A percentile compares a stretch with the other conserved stretches of the same genome.
Evolutionary conservation across 306 rosid genomes (phyloP).

Genomic region (Vachellia collinsii): DNA sequence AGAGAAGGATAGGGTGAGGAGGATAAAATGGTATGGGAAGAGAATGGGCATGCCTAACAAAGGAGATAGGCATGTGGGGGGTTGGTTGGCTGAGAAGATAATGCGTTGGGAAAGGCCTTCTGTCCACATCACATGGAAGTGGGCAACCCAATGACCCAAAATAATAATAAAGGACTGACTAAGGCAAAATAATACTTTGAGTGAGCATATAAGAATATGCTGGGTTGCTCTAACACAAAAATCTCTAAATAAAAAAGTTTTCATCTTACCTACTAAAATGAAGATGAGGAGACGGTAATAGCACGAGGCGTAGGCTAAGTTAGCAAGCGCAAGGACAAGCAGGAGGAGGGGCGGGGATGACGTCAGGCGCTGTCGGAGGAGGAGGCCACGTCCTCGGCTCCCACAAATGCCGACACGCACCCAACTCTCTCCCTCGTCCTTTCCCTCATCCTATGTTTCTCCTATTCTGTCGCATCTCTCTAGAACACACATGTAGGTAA

Average conservation of each 20-base stretch:
- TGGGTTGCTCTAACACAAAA: too few species aligned
- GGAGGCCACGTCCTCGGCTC: conserved; percentile 57
- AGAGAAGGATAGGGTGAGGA: not conserved
- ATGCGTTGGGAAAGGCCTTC: conserved; percentile 10
- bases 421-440: not conserved
- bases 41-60: not conserved
- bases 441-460: conserved; percentile 31
- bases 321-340: not conserved
- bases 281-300: not conserved
- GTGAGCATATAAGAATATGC: too few species aligned
- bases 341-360: not conserved
- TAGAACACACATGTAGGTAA: not conserved
- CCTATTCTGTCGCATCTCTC: not conserved
- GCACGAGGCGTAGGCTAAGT: not conserved
- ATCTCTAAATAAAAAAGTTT: too few species aligned
- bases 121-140: conserved; percentile 1
- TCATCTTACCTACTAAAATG: too few species aligned
- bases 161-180: too few species aligned
- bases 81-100: not conserved
- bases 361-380: conserved; percentile 37
- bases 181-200: too few species aligned
- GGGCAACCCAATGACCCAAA: not conserved
- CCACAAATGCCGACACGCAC: conserved; percentile 57
- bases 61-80: not conserved
- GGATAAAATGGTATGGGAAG: not conserved